Evolutionary conservation across 2,329 filamentous ascomycete species (phyloP).

Genomic region (Coniochaeta sp.): DNA sequence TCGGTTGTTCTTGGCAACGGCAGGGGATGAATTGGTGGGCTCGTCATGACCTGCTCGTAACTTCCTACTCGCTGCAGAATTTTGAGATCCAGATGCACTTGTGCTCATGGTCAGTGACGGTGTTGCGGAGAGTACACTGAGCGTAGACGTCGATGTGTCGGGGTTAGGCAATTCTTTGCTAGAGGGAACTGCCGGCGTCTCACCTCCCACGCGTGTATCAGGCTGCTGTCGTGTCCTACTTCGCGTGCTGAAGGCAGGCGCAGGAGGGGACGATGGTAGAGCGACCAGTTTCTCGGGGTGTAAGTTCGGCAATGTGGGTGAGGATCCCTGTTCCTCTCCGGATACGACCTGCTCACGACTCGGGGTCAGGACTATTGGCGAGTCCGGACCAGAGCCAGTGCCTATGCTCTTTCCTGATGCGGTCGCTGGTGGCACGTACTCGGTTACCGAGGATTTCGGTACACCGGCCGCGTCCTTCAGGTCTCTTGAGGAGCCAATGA

Average conservation of each 20-base stretch:
- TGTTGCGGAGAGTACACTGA: constrained; percentile 24
- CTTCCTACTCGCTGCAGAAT: constrained; percentile 26
- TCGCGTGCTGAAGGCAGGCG: constrained; percentile 9
- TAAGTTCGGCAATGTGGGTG: not conserved
- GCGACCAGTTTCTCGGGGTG: not conserved
- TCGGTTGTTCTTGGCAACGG: constrained; percentile 20
- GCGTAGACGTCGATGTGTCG: constrained; percentile 24
- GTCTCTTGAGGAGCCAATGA: not conserved
- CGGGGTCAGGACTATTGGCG: not conserved
- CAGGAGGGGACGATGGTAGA: constrained; percentile 17
- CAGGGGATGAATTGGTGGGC: constrained; percentile 21
- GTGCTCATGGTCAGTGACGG: not conserved
- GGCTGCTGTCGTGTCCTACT: constrained; percentile 1
- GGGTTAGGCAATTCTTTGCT: constrained; percentile 1
- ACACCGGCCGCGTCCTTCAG: not conserved
- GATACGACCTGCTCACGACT: not conserved
- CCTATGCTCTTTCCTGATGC: not conserved
- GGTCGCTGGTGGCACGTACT: not conserved
- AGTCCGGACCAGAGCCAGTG: not conserved
- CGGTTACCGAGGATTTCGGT: constrained; percentile 1
- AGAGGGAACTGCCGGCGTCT: not conserved
- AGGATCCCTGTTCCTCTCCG: not conserved
- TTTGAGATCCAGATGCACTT: constrained; percentile 22
- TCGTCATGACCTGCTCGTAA: constrained; percentile 15
- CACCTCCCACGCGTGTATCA: not conserved